Evolutionary conservation across 306 rosid genomes (phyloP), one percentile per base, ranked within the genome.

Genomic region (Amphicarpaea edgeworthii): DNA sequence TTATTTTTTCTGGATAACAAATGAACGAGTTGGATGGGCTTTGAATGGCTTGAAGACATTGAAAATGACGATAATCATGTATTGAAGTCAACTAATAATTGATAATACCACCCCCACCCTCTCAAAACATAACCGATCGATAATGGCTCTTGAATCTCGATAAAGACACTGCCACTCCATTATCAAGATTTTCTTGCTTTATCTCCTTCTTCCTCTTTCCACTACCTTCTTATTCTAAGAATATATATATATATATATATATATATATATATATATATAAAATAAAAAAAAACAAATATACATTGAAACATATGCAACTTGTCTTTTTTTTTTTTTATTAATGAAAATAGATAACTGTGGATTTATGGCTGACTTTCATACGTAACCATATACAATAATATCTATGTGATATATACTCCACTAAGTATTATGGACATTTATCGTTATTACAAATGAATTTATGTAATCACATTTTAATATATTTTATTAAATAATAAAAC

Each of bases 121-220:
- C 19, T 58, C 19, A 47, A 30, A 32, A 58, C 2, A 70, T 47
- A 70, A 59, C 34, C n/a, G n/a, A n/a, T n/a, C 6, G 10, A 49
- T n/a, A n/a, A n/a, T 63, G 84, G 77, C 78, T 77, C 68, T 54
- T 70, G 65, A 37, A 50, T 84, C 60, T 68, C 30, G 79, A 86
- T 4, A 57, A 77, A 49, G 87, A 83, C 81, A 41, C 10, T 61
- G 59, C 58, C 42, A 55, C 19, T 57, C 45, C 75, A 72, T 20
- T 72, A 30, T 63, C 12, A 20, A 34, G 0, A 41, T 16, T 20
- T 60, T 46, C n/a, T 12, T 30, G 3, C 15, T 12, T 7, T 72
- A 53, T 53, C 49, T 10, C 40, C 17, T 65, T 79, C 32, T 64
- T 62, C 50, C 19, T 40, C 40, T 16, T 9, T 20, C 24, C 34